phyloP scores from a whole-genome alignment of 805 yeast species.

The Kuraishia borneana region DNA sequence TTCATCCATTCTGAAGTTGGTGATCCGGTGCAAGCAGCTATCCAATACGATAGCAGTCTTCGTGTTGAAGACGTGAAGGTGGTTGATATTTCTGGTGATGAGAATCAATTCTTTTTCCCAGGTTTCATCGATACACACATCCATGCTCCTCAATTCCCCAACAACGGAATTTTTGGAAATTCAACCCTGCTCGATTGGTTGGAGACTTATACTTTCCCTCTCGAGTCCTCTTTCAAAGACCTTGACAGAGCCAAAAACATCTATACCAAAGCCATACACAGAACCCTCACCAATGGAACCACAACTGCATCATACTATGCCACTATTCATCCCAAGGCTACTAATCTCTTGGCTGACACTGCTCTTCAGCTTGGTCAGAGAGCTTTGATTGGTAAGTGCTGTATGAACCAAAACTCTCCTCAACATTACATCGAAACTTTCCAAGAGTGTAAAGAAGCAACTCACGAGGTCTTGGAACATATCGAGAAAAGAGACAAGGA shows the following conservation, averaged over 20 bases:
- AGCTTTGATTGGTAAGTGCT: conserved; percentile 85
- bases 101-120: conserved; percentile 58
- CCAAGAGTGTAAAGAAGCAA: conserved; percentile 40
- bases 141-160: conserved; percentile 80
- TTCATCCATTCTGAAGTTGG: conserved; percentile 15
- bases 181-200: conserved; percentile 87
- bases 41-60: conserved; percentile 8
- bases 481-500: conserved; percentile 37
- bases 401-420: conserved; percentile 83
- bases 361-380: conserved; percentile 66
- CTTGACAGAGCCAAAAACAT: conserved; percentile 43
- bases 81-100: conserved; percentile 23
- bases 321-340: conserved; percentile 69
- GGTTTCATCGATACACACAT: conserved; percentile 79
- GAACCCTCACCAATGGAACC: conserved; percentile 73
- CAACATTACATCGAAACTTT: conserved; percentile 51
- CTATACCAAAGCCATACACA: conserved; percentile 54
- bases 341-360: conserved; percentile 66
- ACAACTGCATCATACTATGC: conserved; percentile 91
- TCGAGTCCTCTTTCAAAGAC: conserved; percentile 61
- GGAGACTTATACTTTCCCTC: conserved; percentile 75
- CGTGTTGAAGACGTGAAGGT: conserved; percentile 15
- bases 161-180: conserved; percentile 74
- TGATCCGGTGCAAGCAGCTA: conserved; percentile 18
- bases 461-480: conserved; percentile 41